A percentile compares a stretch with the other conserved stretches of the same genome.
Evolutionary conservation across 2,329 filamentous ascomycete genomes (phyloP).

Genomic region (Fusarium hostae): DNA sequence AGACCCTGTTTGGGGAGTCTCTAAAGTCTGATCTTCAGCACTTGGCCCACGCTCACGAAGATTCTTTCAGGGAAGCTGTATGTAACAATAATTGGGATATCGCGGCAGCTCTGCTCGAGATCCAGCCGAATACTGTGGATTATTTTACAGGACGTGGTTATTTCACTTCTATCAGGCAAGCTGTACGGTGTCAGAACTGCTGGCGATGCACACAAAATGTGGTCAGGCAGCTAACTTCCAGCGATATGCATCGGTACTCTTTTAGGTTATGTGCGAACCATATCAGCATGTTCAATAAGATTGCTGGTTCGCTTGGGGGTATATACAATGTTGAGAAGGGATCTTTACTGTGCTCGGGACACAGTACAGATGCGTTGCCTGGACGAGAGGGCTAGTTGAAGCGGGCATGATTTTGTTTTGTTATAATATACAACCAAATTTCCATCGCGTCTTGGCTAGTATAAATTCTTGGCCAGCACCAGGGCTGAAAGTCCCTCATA

Average conservation of each 20-base stretch:
- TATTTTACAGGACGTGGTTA: rapidly evolving
- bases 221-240: neutral
- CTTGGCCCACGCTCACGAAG: rapidly evolving
- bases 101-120: neutral
- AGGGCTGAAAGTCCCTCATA: rapidly evolving
- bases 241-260: neutral
- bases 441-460: neutral
- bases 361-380: neutral
- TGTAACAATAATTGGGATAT: neutral
- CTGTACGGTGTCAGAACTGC: neutral
- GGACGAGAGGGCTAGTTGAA: neutral
- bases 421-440: neutral
- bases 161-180: neutral
- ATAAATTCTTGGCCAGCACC: too few species aligned
- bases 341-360: neutral
- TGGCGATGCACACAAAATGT: neutral
- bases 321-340: neutral
- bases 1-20: rapidly evolving
- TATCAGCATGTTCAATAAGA: rapidly evolving
- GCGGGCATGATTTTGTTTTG: rapidly evolving
- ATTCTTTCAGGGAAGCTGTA: neutral
- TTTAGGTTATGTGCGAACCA: rapidly evolving
- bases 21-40: rapidly evolving
- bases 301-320: rapidly evolving
- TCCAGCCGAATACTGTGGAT: rapidly evolving